These are phyloP conservation scores for Cornus florida DNA, from an alignment of 148 eudicot genomes.

Conservation along the genomic window DNA sequence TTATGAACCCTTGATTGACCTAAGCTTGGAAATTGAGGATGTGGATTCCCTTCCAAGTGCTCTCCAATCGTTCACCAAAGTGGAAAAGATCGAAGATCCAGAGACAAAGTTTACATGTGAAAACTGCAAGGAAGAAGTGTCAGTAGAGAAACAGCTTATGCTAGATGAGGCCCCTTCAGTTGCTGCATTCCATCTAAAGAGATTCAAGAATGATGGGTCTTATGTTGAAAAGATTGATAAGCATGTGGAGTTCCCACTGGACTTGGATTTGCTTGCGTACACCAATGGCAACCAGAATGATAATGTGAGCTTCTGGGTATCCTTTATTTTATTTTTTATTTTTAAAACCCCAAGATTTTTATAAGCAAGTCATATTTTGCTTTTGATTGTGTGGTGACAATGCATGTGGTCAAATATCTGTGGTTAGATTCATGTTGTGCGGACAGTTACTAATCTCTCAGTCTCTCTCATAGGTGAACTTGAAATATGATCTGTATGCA, in stretches of 20 bases:
- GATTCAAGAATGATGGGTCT: constrained; percentile 80
- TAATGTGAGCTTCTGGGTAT: constrained; percentile 40
- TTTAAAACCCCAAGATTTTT: not conserved
- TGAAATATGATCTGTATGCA: constrained; percentile 72
- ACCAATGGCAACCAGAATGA: constrained; percentile 25
- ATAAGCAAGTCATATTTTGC: not conserved
- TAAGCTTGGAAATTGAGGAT: constrained; percentile 91
- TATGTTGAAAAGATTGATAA: constrained; percentile 73
- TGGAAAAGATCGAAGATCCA: constrained; percentile 76
- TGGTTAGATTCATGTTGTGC: not conserved
- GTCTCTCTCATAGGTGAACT: constrained; percentile 40
- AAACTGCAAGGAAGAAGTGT: constrained; percentile 72
- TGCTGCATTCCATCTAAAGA: constrained; percentile 80
- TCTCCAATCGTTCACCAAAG: constrained; percentile 79
- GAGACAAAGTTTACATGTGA: constrained; percentile 70
- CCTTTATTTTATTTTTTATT: not conserved
- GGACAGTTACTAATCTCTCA: not conserved
- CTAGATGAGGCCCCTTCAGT: constrained; percentile 73
- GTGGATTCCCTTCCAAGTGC: constrained; percentile 54
- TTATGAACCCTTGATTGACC: constrained; percentile 65
- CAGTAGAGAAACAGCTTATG: constrained; percentile 80
- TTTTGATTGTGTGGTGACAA: too few species aligned
- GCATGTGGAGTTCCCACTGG: constrained; percentile 65
- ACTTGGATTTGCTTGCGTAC: constrained; percentile 69
- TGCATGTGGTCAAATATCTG: too few species aligned